Conservation (phyloP, 352 stramenopile genomes). For the Pythium utonaiense region DNA sequence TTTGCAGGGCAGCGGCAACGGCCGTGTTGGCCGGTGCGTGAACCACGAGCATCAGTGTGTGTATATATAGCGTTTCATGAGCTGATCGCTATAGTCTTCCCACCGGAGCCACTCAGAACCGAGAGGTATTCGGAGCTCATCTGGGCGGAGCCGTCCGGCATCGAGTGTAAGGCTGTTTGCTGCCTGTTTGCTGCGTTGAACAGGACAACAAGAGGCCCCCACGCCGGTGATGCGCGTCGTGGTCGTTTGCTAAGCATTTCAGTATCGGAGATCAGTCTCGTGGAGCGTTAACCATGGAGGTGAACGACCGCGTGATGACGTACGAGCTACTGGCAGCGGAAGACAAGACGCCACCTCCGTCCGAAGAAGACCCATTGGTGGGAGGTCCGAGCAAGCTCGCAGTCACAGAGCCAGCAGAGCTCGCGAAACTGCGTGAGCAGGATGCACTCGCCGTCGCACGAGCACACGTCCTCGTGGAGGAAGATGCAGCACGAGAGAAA, state of each 20-base stretch:
- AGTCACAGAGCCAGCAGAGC: constrained; percentile 15
- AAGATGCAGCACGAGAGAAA: constrained; percentile 12
- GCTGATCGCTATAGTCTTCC: not conserved
- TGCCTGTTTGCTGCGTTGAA: too few species aligned
- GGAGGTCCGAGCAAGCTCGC: constrained; percentile 10
- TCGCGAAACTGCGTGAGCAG: constrained; percentile 21
- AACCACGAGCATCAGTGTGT: not conserved
- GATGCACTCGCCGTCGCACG: constrained; percentile 20
- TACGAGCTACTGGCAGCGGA: constrained; percentile 1
- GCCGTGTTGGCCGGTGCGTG: not conserved
- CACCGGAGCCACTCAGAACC: not conserved
- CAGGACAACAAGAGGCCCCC: too few species aligned
- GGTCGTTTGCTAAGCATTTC: too few species aligned
- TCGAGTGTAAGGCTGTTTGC: too few species aligned
- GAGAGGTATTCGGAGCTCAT: not conserved
- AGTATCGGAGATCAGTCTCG: too few species aligned
- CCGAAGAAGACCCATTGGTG: not conserved
- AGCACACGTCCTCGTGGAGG: constrained; percentile 6
- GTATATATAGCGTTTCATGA: not conserved
- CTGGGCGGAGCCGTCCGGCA: not conserved
- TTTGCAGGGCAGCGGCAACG: not conserved
- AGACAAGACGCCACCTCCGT: not conserved
- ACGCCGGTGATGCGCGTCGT: too few species aligned
- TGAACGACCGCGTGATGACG: constrained; percentile 3
- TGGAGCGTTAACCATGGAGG: not conserved